These are phyloP conservation scores for Psilocybe azurescens DNA, from an alignment of 768 basidiomycete species.

Conservation along the genomic window DNA sequence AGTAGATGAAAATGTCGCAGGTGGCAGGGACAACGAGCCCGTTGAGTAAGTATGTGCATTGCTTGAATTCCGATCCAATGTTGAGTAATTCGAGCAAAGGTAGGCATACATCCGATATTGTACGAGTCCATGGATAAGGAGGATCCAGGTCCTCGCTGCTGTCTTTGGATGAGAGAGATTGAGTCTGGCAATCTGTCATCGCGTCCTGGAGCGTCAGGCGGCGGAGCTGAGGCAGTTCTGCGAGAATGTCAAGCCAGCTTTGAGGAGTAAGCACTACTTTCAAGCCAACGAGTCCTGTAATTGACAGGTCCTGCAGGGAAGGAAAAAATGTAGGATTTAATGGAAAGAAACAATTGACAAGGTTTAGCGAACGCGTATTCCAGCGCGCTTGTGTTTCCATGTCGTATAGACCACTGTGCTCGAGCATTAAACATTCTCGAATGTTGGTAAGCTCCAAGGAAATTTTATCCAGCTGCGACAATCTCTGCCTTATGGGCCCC, in stretches of 20 bases:
- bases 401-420: background rate
- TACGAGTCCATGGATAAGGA: no score
- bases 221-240: background rate
- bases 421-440: background rate
- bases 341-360: background rate
- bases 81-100: background rate
- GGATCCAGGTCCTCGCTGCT: no score
- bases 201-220: background rate
- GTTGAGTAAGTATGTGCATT: background rate
- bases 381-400: background rate
- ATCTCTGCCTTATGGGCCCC: background rate
- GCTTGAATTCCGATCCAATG: background rate
- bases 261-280: background rate
- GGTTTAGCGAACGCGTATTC: background rate
- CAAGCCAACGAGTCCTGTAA: background rate
- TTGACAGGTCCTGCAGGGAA: background rate
- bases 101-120: background rate
- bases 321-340: background rate
- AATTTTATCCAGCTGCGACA: background rate
- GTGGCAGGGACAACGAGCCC: background rate
- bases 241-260: background rate
- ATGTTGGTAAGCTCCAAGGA: background rate
- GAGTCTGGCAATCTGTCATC: background rate
- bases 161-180: background rate
- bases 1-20: background rate